phyloP scores from a whole-genome alignment of 2,329 filamentous ascomycete genomes.

The Trichoderma arundinaceum region DNA sequence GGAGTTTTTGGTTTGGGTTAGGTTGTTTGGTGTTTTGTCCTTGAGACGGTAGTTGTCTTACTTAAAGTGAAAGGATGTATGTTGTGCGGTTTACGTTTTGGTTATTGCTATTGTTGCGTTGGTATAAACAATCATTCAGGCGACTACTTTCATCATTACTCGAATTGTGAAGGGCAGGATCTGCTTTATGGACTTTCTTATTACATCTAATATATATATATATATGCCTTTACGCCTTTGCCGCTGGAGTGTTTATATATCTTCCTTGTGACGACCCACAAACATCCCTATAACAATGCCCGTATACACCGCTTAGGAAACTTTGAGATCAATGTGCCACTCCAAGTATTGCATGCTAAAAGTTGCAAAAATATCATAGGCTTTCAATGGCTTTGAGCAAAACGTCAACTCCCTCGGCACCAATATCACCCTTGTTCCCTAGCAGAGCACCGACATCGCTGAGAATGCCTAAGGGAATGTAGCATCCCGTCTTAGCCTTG shows the following conservation, averaged over 20 bases:
- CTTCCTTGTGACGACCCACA: background rate
- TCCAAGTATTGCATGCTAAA: constrained; percentile 4
- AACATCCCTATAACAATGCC: constrained; percentile 18
- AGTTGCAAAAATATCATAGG: constrained; percentile 48
- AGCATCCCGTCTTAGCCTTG: constrained; percentile 76
- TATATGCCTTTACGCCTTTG: constrained; percentile 7
- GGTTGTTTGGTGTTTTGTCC: constrained; percentile 6
- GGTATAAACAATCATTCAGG: background rate
- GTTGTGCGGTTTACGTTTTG: background rate
- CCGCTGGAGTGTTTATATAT: background rate
- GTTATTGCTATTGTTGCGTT: background rate
- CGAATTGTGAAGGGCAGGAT: background rate
- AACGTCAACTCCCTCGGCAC: constrained; percentile 61
- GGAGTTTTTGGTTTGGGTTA: background rate
- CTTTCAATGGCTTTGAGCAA: constrained; percentile 65
- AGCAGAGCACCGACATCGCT: constrained; percentile 86
- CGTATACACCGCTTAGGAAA: constrained; percentile 9
- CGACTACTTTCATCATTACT: background rate
- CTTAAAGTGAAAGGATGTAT: background rate
- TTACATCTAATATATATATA: constrained; percentile 8
- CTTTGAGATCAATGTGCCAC: background rate
- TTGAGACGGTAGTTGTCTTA: background rate
- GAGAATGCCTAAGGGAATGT: constrained; percentile 82
- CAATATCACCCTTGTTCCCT: constrained; percentile 60
- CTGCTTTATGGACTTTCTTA: background rate